A percentile compares a stretch with the other conserved stretches of the same genome.
Evolutionary conservation across 176 grass and related monocot genomes (phyloP).

Genomic region (Canna indica): DNA sequence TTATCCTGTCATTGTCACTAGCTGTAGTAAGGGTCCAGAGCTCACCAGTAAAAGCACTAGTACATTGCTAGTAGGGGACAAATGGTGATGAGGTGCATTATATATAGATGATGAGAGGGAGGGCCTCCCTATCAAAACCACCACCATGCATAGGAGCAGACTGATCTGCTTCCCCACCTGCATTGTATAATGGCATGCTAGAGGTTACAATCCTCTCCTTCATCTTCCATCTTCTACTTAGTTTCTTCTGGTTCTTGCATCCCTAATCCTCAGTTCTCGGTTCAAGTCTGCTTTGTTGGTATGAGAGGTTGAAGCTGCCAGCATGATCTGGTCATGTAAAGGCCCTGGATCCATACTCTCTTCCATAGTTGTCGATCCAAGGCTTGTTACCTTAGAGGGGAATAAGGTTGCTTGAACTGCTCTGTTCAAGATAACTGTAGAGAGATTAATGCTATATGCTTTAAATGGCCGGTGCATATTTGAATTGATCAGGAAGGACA

Average conservation of each 20-base stretch:
- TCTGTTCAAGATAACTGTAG: background rate
- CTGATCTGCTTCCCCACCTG: background rate
- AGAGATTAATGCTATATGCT: background rate
- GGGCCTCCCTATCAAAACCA: background rate
- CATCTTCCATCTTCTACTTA: background rate
- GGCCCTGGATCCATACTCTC: background rate
- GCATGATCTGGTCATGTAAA: conserved; percentile 1
- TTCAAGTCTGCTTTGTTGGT: conserved; percentile 1
- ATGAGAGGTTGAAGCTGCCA: conserved; percentile 10
- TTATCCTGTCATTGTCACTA: background rate
- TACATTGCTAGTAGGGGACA: background rate
- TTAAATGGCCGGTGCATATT: background rate
- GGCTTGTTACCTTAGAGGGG: background rate
- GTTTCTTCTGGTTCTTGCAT: background rate
- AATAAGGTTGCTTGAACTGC: background rate
- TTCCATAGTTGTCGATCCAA: background rate
- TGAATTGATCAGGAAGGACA: background rate
- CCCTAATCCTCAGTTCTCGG: background rate
- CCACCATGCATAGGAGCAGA: background rate
- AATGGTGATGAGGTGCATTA: background rate
- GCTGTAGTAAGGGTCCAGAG: background rate
- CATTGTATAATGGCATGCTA: background rate
- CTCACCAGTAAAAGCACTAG: background rate
- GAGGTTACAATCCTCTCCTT: background rate
- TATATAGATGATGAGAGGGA: background rate